phyloP scores from a whole-genome alignment of 371 early-diverging fungal species.

The Lichtheimia ornata region DNA sequence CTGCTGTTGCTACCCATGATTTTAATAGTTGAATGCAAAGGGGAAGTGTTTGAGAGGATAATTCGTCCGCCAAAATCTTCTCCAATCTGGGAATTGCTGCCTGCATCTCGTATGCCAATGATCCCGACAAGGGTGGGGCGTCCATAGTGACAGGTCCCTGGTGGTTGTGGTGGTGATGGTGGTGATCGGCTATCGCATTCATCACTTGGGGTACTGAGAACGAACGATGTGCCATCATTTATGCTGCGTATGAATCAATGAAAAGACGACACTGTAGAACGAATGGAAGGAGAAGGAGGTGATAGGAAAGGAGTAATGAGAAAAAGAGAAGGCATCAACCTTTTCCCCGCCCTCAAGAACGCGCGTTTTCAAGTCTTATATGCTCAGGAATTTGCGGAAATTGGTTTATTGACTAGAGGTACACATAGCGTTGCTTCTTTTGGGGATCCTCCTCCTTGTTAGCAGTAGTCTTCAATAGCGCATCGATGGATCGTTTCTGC shows the following conservation, averaged over 20 bases:
- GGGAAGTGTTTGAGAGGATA: constrained; percentile 10
- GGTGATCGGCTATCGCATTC: background rate
- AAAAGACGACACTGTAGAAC: too few species aligned
- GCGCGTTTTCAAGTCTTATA: constrained; percentile 1
- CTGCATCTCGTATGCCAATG: constrained; percentile 6
- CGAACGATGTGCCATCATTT: constrained; percentile 7
- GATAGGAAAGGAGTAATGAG: too few species aligned
- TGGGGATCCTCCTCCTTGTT: constrained; percentile 16
- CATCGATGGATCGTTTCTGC: constrained; percentile 39
- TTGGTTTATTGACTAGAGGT: constrained; percentile 28
- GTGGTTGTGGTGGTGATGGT: background rate
- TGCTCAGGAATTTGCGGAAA: constrained; percentile 9
- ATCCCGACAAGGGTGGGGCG: background rate
- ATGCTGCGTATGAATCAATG: too few species aligned
- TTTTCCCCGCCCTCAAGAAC: constrained; percentile 4
- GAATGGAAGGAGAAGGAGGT: too few species aligned
- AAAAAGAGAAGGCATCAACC: too few species aligned
- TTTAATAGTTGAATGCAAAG: constrained; percentile 12
- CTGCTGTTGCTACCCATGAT: constrained; percentile 3
- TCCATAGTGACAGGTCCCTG: background rate
- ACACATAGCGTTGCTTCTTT: constrained; percentile 42
- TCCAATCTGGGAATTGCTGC: constrained; percentile 13
- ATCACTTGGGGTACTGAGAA: constrained; percentile 2
- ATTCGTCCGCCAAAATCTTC: background rate
- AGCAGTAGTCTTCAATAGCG: constrained; percentile 16